Evolutionary conservation across 2,329 filamentous ascomycete genomes (phyloP).

Genomic region (Aureobasidium uvarum): DNA sequence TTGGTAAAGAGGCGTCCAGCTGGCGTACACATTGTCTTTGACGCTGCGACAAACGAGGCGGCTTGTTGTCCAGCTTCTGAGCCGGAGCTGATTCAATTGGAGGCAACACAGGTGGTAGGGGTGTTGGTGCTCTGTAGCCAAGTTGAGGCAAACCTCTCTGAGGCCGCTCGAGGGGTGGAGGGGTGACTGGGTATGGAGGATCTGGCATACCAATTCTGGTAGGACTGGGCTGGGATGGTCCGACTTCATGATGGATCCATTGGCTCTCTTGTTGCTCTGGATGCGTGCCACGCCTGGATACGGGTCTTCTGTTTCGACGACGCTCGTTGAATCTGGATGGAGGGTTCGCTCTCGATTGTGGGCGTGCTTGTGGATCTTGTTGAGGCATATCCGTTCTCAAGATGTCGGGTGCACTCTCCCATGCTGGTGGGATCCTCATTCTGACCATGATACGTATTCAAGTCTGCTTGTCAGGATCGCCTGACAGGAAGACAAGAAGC

Average conservation of each 20-base stretch:
- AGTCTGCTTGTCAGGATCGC: neutral
- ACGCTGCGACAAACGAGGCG: neutral
- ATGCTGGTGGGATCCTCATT: neutral
- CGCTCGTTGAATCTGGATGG: no score
- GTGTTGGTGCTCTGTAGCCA: constrained; percentile 16
- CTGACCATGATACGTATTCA: neutral
- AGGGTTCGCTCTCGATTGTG: neutral
- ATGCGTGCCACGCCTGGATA: constrained; percentile 9
- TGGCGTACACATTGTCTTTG: constrained; percentile 5
- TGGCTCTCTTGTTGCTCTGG: neutral
- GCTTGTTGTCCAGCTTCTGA: neutral
- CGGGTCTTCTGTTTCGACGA: neutral
- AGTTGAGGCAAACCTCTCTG: neutral
- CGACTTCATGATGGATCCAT: neutral
- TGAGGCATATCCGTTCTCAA: neutral
- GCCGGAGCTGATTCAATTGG: neutral
- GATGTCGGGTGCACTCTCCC: constrained; percentile 14
- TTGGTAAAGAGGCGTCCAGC: constrained; percentile 10
- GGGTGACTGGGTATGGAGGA: constrained; percentile 20
- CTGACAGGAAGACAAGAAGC: neutral
- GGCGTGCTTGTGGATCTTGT: neutral
- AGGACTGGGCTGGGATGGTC: neutral
- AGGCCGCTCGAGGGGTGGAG: neutral
- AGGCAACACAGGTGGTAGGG: neutral
- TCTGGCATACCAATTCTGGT: neutral